Conservation (phyloP, 495 filamentous ascomycete genomes). For the Hypoxylon crocopeplum region DNA sequence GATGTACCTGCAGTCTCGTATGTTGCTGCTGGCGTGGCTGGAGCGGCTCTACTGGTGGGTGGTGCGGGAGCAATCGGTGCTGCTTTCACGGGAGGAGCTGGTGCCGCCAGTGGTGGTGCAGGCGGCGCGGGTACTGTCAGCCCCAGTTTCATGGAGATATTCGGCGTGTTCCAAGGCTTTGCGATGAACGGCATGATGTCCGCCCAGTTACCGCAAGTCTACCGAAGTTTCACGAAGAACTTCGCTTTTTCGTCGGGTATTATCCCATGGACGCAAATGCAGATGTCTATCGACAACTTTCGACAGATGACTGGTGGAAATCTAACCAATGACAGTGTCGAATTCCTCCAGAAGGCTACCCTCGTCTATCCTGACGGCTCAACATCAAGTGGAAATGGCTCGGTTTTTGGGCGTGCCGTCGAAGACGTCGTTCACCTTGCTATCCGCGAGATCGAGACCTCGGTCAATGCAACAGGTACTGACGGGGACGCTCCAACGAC, state of each 20-base stretch:
- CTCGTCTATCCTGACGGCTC: conserved; percentile 66
- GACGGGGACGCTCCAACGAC: conserved; percentile 35
- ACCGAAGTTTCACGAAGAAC: conserved; percentile 87
- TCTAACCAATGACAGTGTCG: conserved; percentile 77
- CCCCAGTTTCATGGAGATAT: conserved; percentile 84
- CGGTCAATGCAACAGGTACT: conserved; percentile 55
- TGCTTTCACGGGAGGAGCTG: conserved; percentile 56
- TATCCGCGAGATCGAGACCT: conserved; percentile 59
- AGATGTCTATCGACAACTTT: conserved; percentile 85
- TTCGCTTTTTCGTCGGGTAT: conserved; percentile 92
- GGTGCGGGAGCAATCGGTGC: conserved; percentile 74
- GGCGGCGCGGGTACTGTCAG: conserved; percentile 71
- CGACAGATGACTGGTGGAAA: conserved; percentile 83
- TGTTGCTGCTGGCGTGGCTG: conserved; percentile 86
- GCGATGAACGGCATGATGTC: conserved; percentile 96
- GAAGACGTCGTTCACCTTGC: conserved; percentile 54
- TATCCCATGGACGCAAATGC: conserved; percentile 81
- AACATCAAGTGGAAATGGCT: conserved; percentile 46
- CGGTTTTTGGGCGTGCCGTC: conserved; percentile 62
- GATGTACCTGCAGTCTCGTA: conserved; percentile 79
- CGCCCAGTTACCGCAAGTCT: conserved; percentile 83
- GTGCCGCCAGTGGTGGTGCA: conserved; percentile 45
- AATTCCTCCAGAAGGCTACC: conserved; percentile 75
- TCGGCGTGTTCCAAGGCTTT: conserved; percentile 91
- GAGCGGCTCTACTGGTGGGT: conserved; percentile 76